Evolutionary conservation across 2,329 filamentous ascomycete genomes (phyloP), one percentile per base, ranked within the genome.

Genomic region (Exophiala spinifera): DNA sequence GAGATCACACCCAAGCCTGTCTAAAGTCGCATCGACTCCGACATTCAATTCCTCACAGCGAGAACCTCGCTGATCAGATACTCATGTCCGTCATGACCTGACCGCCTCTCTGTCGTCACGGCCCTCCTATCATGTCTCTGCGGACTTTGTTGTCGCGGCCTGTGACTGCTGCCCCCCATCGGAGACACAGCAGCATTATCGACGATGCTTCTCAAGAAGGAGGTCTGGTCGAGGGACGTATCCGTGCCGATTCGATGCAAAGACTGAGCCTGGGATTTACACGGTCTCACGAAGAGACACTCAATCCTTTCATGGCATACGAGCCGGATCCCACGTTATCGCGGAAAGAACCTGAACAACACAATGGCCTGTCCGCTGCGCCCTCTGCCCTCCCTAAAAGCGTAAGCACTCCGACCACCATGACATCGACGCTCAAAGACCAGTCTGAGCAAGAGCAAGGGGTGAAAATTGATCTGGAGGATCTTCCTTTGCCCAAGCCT

Each of bases 401-500:
- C 20, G 39, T 28, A 21, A 53, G 39, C 36, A 43, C 34, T 42
- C 46, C 53, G 19, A 19, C 42, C 3, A 37, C 46, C 36, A 3
- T 39, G 36, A 48, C 39, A 6, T 51, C 33, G 14, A 17, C 14
- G 4, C 34, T 23, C 17, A 20, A 44, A 28, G 25, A 49, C 40
- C 48, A 46, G 31, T 48, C 33, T 13, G 21, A 20, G 15, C 37
- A 53, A 47, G 46, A 36, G 11, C 45, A 47, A 20, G 40, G 17
- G n/a, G 3, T 23, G 15, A 21, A 49, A 17, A 39, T 46, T 28
- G 21, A 42, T 3, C 34, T 42, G 8, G 70, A 55, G 63, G 69
- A 39, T 64, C 66, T 61, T 67, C 68, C 44, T 40, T 8, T 55
- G 19, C 67, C 71, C 53, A 70, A 66, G 61, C 72, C 72, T 55